phyloP scores from a whole-genome alignment of 2,329 filamentous ascomycete genomes.

The Ophiostoma sp. region DNA sequence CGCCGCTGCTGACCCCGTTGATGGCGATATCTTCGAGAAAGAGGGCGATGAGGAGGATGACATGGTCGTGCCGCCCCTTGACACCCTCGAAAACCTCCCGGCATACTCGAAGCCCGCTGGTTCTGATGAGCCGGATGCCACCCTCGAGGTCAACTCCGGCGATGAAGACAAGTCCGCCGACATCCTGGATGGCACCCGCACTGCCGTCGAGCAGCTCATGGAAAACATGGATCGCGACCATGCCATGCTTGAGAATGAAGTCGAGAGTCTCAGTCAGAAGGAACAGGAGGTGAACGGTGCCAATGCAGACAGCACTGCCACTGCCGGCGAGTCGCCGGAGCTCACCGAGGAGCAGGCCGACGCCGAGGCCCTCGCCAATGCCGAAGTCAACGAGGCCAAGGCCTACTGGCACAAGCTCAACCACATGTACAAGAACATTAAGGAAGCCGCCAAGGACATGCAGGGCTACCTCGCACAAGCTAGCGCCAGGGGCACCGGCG shows the following conservation, averaged over 20 bases:
- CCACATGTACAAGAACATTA: not conserved
- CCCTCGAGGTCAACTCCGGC: not conserved
- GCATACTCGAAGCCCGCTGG: not conserved
- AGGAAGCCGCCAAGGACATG: not conserved
- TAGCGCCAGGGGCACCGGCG: not conserved
- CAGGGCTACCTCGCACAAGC: not conserved
- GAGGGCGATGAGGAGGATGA: not conserved
- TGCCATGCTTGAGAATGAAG: not conserved
- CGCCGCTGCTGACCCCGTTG: not conserved
- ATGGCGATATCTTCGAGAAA: no score
- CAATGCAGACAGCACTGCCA: not conserved
- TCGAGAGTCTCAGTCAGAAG: not conserved
- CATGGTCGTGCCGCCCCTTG: not conserved
- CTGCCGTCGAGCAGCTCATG: constrained; percentile 12
- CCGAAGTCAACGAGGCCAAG: not conserved
- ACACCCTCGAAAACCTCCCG: not conserved
- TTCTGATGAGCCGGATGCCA: not conserved
- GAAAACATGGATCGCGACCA: constrained; percentile 10
- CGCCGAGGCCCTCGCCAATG: not conserved
- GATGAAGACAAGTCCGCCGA: not conserved
- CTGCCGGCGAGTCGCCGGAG: not conserved
- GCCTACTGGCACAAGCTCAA: constrained; percentile 7
- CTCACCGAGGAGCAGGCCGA: not conserved
- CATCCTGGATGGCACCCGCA: not conserved
- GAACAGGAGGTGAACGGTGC: no score